A percentile compares a stretch with the other conserved stretches of the same genome.
Conservation (phyloP, 2,329 filamentous ascomycete species). For the Nemania sp. region DNA sequence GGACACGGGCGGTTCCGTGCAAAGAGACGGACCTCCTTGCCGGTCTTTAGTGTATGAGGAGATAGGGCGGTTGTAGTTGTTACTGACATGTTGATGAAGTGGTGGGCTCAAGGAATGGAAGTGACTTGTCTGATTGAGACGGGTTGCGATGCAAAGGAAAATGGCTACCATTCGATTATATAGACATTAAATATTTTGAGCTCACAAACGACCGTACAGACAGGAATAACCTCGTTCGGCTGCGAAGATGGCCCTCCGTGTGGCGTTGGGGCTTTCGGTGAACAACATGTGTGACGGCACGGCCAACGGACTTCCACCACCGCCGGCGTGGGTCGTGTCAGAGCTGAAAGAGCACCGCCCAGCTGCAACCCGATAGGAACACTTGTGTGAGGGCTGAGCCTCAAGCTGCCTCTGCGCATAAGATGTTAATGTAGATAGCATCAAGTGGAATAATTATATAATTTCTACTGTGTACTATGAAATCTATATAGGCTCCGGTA, state of each 20-base stretch:
- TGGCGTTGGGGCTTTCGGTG: neutral
- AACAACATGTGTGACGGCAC: slow-evolving; percentile 16
- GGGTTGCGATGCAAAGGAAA: too few relatives aligned
- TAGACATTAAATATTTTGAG: too few relatives aligned
- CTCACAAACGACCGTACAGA: too few relatives aligned
- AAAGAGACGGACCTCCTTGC: slow-evolving; percentile 47
- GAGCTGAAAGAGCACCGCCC: slow-evolving; percentile 15
- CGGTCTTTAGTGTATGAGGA: slow-evolving; percentile 31
- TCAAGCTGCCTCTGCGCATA: neutral
- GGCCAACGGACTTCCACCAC: slow-evolving; percentile 24
- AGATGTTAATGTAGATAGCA: too few relatives aligned
- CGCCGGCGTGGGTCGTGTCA: slow-evolving; percentile 16
- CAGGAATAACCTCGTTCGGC: too few relatives aligned
- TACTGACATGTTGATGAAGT: slow-evolving; percentile 9
- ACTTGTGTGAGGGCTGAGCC: neutral
- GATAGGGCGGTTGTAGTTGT: slow-evolving; percentile 13
- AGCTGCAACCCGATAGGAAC: too few relatives aligned
- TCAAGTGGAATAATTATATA: too few relatives aligned
- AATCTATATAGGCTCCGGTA: neutral
- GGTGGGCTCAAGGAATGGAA: neutral
- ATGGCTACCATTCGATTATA: too few relatives aligned
- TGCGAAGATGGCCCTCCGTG: too few relatives aligned
- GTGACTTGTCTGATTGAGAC: neutral
- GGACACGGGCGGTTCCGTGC: slow-evolving; percentile 47
- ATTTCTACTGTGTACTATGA: too few relatives aligned